Conservation (phyloP, 306 rosid genomes). For the Arachis hypogaea region DNA sequence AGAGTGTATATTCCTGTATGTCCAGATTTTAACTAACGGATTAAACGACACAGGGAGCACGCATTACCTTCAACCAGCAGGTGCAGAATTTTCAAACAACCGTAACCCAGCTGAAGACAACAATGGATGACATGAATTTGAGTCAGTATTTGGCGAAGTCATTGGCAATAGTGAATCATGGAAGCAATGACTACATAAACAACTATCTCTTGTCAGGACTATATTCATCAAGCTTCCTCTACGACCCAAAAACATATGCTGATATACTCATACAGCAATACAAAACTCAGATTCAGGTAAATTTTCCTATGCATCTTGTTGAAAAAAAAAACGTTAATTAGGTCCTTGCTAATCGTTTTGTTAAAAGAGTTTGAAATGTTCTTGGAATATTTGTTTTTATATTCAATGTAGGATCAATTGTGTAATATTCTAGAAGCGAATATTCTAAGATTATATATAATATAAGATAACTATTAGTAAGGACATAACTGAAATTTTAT, state of each 20-base stretch:
- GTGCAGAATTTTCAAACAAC: constrained; percentile 44
- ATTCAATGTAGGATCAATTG: no score
- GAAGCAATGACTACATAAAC: constrained; percentile 52
- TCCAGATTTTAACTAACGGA: neutral
- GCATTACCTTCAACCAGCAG: constrained; percentile 36
- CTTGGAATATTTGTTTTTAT: no score
- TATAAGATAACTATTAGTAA: no score
- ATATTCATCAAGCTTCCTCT: constrained; percentile 34
- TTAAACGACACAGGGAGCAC: constrained; percentile 43
- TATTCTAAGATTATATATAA: no score
- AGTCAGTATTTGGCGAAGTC: constrained; percentile 46
- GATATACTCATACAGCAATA: constrained; percentile 37
- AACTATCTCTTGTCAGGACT: constrained; percentile 44
- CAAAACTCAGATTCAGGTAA: constrained; percentile 37
- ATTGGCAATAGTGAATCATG: constrained; percentile 32
- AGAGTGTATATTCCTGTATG: no score
- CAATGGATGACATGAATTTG: constrained; percentile 33
- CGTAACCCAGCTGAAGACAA: constrained; percentile 38
- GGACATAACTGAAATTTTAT: no score
- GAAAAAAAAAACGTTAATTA: no score
- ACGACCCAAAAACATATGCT: constrained; percentile 36
- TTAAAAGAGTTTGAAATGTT: no score
- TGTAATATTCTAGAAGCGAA: no score
- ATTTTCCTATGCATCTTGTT: neutral
- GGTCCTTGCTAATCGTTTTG: no score